These are phyloP conservation scores for Xanthoconium purpureum DNA, from an alignment of 768 basidiomycete genomes.

Conservation along the genomic window DNA sequence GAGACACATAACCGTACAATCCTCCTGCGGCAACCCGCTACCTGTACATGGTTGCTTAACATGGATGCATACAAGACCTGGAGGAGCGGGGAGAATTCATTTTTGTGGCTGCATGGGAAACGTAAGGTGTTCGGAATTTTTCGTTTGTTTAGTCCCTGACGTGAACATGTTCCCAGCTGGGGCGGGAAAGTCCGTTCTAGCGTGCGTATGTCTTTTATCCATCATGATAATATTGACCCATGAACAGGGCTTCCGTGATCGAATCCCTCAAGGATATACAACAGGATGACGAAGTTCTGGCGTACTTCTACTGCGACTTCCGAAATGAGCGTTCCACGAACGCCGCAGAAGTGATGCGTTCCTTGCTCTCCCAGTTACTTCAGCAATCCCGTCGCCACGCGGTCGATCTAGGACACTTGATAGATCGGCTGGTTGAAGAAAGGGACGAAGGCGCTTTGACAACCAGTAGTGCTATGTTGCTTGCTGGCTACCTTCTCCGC, in stretches of 20 bases:
- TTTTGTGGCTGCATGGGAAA: constrained; percentile 18
- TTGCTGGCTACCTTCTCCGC: too few species aligned
- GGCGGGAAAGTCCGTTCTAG: constrained; percentile 15
- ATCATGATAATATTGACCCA: background rate
- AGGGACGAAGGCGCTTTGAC: background rate
- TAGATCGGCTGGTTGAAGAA: background rate
- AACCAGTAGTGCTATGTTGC: too few species aligned
- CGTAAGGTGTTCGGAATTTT: background rate
- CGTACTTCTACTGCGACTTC: constrained; percentile 24
- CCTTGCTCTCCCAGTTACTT: constrained; percentile 16
- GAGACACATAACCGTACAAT: background rate
- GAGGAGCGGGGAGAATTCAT: background rate
- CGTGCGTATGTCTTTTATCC: background rate
- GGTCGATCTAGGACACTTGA: background rate
- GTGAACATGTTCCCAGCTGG: background rate
- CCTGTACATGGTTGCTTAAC: constrained; percentile 10
- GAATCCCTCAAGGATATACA: background rate
- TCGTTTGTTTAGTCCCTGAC: background rate
- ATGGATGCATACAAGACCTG: background rate
- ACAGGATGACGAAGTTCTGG: background rate
- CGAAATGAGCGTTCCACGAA: background rate
- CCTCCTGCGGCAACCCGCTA: background rate
- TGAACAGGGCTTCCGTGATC: constrained; percentile 14
- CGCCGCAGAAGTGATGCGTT: constrained; percentile 12
- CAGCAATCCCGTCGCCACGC: background rate